Base-by-base conservation (phyloP, 208 protist genomes). In the Leishmania tropica region DNA sequence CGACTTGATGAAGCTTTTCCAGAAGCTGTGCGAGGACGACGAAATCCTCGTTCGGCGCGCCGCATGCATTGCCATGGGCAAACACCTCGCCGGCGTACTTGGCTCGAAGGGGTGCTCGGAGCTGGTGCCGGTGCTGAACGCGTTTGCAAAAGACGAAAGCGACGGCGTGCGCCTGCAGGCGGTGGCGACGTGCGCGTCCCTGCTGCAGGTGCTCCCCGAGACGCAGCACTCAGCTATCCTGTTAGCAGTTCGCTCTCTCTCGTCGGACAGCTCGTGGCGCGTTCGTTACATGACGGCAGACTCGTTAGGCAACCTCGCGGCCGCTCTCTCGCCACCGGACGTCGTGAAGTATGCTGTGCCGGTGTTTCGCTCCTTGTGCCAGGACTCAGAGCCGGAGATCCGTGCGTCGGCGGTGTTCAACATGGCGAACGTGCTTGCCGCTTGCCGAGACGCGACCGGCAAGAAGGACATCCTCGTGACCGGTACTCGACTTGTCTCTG, bases 261-360 rank as follows among this genome's bases (percentile, higher is more conserved):
- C 93, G 6, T 68, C 80, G 7, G 99, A 99, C 90, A 97, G 89
- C 87, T 98, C 97, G 13, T 99, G 99, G 99, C 95, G 99, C 24
- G 99, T 99, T 60, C 95, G 99, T 11, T 99, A 99, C 90, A 99
- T 99, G 96, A 94, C 97, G 28, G 99, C 99, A 17, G 98, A 99
- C 83, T 90, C 96, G n/a, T 95, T 99, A 67, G 92, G 95, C 60
- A 83, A 76, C 78, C 85, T 97, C 53, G 88, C 93, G 13, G 83
- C 73, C 37, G 90, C 85, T n/a, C 85, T 94, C 37, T 85, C 91
- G 17, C 79, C 87, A n/a, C 79, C 88, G 15, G 93, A 96, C 78
- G 90, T 94, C 24, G 85, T 83, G 28, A 92, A 90, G 81, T 88
- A 92, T 74, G 86, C 89, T 58, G 88, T 94, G 74, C 95, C 90